Evolutionary conservation across 768 basidiomycete genomes (phyloP).

Genomic region (Tephrocybe rancida): DNA sequence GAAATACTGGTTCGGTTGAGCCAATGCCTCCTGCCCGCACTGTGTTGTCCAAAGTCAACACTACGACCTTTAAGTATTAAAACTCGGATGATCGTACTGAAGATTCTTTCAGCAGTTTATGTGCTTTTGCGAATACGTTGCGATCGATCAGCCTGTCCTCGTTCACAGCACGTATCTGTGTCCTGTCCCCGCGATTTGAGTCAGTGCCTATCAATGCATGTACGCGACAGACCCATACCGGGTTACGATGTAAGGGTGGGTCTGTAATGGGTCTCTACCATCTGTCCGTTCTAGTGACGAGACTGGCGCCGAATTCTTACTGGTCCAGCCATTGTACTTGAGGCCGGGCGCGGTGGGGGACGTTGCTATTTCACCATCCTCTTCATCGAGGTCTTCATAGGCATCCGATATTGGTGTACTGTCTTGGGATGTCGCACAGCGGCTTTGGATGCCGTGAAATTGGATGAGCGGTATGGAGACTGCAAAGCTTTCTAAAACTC

Average conservation of each 20-base stretch:
- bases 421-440: conserved; percentile 8
- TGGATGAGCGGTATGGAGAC: conserved; percentile 33
- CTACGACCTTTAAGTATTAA: not conserved
- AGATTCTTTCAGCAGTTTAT: conserved; percentile 20
- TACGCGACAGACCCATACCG: conserved; percentile 19
- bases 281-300: conserved; percentile 5
- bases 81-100: conserved; percentile 12
- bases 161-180: conserved; percentile 30
- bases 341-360: not conserved
- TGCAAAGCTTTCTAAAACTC: conserved; percentile 22
- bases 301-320: not conserved
- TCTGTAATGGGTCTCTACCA: conserved; percentile 15
- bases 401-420: not conserved
- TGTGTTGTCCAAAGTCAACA: not conserved
- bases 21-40: conserved; percentile 5
- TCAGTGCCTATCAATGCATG: not conserved
- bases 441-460: conserved; percentile 27
- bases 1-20: conserved; percentile 12
- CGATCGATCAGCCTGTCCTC: conserved; percentile 27
- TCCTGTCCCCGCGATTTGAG: conserved; percentile 17
- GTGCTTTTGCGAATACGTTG: conserved; percentile 25
- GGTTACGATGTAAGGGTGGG: conserved; percentile 34
- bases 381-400: not conserved
- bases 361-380: not conserved
- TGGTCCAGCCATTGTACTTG: not conserved